phyloP scores from a whole-genome alignment of 2,329 filamentous ascomycete genomes.

The Penicillium sp. region DNA sequence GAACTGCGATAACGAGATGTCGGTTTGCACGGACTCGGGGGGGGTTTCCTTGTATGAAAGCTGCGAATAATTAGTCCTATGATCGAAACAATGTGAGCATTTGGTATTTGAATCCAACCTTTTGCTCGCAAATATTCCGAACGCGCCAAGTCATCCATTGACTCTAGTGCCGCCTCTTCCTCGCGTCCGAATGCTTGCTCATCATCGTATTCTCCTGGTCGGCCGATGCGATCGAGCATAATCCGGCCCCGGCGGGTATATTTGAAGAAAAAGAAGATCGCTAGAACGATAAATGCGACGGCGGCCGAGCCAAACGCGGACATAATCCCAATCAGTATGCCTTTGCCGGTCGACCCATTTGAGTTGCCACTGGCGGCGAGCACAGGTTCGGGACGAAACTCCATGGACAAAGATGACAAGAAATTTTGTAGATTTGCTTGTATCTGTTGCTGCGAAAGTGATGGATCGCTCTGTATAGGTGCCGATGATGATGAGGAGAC shows the following conservation, averaged over 20 bases:
- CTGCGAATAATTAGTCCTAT: conserved; percentile 48
- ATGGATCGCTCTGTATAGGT: conserved; percentile 12
- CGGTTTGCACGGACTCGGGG: conserved; percentile 90
- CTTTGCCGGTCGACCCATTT: conserved; percentile 62
- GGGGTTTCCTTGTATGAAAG: conserved; percentile 89
- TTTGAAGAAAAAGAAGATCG: conserved; percentile 88
- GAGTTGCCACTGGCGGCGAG: conserved; percentile 41
- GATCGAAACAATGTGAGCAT: conserved; percentile 2
- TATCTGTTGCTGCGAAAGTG: conserved; percentile 22
- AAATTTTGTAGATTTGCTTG: conserved; percentile 43
- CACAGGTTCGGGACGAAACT: conserved; percentile 22
- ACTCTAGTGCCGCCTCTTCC: conserved; percentile 90
- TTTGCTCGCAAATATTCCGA: conserved; percentile 93
- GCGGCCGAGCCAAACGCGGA: conserved; percentile 91
- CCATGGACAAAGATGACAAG: conserved; percentile 27
- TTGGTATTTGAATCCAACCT: conserved; percentile 58
- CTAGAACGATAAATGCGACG: conserved; percentile 74
- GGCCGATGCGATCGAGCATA: conserved; percentile 85
- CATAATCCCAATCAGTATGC: conserved; percentile 90
- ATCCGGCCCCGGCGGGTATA: conserved; percentile 87
- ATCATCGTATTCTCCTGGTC: conserved; percentile 95
- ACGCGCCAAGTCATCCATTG: conserved; percentile 89
- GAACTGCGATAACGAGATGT: conserved; percentile 96
- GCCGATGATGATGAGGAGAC: conserved; percentile 13
- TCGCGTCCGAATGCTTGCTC: conserved; percentile 92